Conservation (phyloP, 2,329 filamentous ascomycete genomes). For the Zymoseptoria crescenta region DNA sequence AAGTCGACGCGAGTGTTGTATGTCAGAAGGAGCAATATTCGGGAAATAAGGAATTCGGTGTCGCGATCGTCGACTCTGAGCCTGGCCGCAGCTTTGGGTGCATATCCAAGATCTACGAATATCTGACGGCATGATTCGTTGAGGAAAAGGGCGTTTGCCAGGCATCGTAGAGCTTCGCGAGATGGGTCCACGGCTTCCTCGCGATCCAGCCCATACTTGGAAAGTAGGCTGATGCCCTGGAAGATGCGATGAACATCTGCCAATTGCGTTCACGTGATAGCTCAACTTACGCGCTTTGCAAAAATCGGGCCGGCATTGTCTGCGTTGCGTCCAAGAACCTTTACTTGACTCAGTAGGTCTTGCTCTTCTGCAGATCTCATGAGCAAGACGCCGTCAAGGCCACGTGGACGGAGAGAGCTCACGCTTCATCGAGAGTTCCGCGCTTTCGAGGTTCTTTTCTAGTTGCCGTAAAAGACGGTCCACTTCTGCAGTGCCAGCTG, state of each 20-base stretch:
- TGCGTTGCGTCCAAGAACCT: slow-evolving; percentile 68
- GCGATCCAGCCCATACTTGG: slow-evolving; percentile 64
- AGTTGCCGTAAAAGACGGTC: slow-evolving; percentile 24
- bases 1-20: slow-evolving; percentile 67
- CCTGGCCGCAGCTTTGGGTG: slow-evolving; percentile 58
- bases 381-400: neutral
- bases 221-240: slow-evolving; percentile 67
- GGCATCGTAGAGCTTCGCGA: slow-evolving; percentile 67
- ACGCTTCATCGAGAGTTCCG: slow-evolving; percentile 24
- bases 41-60: slow-evolving; percentile 77
- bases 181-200: slow-evolving; percentile 50
- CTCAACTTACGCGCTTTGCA: slow-evolving; percentile 56
- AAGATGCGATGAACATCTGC: slow-evolving; percentile 1
- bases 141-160: slow-evolving; percentile 78
- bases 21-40: slow-evolving; percentile 71
- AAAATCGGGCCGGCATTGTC: slow-evolving; percentile 74
- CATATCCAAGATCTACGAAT: slow-evolving; percentile 63
- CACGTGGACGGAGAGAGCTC: neutral
- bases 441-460: slow-evolving; percentile 21
- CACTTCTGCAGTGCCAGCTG: slow-evolving; percentile 19
- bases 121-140: slow-evolving; percentile 60
- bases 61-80: slow-evolving; percentile 66
- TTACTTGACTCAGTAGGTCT: slow-evolving; percentile 54
- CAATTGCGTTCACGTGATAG: slow-evolving; percentile 13
- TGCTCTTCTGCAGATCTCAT: slow-evolving; percentile 49